Conservation (phyloP, 2,329 filamentous ascomycete genomes). For the Paecilomyces sp. region DNA sequence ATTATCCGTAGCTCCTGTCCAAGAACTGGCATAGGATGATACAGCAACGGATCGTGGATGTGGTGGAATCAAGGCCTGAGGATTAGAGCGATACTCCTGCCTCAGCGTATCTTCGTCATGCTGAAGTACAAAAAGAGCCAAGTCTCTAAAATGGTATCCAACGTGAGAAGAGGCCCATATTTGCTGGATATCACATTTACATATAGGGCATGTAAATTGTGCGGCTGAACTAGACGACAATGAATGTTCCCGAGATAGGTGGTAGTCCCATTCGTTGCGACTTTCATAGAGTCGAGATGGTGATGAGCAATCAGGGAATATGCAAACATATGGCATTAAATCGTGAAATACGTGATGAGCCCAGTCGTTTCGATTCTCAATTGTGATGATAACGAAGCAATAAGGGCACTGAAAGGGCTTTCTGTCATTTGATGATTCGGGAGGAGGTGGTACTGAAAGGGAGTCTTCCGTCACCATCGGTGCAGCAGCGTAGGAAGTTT, state of each 20-base stretch:
- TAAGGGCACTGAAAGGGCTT: constrained; percentile 34
- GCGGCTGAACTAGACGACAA: not conserved
- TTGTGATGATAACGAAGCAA: constrained; percentile 30
- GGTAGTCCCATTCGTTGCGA: not conserved
- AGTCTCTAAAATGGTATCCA: not conserved
- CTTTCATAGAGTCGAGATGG: not conserved
- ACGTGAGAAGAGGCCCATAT: not conserved
- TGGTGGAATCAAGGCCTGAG: too few species aligned
- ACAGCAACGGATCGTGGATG: too few species aligned
- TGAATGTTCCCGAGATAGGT: not conserved
- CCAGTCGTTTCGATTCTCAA: constrained; percentile 21
- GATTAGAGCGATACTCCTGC: too few species aligned
- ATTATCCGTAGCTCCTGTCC: too few species aligned
- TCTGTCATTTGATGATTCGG: constrained; percentile 11
- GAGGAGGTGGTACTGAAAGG: constrained; percentile 19
- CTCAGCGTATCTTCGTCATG: too few species aligned
- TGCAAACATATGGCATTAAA: constrained; percentile 32
- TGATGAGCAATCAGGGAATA: constrained; percentile 7
- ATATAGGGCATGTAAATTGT: not conserved
- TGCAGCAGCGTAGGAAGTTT: not conserved
- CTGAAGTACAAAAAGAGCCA: not conserved
- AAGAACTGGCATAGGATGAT: too few species aligned
- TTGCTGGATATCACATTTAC: not conserved
- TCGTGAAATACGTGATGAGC: constrained; percentile 33
- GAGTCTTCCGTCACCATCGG: too few species aligned